A percentile compares a stretch with the other conserved stretches of the same genome.
phyloP scores from a whole-genome alignment of 345 rosid genomes.

The Euclidium syriacum region DNA sequence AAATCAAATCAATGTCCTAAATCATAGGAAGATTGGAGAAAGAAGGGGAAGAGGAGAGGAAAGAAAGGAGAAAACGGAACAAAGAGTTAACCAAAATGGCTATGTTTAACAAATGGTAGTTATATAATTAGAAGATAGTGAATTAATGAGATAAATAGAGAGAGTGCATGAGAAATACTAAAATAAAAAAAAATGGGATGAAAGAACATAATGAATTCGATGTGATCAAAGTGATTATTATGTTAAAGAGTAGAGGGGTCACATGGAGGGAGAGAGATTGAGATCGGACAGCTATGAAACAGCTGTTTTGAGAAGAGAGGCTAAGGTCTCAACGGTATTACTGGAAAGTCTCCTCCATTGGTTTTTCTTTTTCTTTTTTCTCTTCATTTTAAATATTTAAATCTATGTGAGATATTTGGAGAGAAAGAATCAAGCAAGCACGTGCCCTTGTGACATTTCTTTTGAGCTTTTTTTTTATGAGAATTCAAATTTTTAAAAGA shows the following conservation, averaged over 20 bases:
- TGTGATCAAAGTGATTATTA: constrained; percentile 23
- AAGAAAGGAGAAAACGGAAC: constrained; percentile 20
- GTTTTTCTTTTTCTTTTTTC: too few species aligned
- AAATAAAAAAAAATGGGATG: not conserved
- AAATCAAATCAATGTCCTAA: constrained; percentile 14
- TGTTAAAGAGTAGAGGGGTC: constrained; percentile 53
- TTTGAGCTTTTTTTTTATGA: too few species aligned
- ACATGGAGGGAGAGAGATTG: constrained; percentile 25
- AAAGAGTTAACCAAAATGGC: constrained; percentile 25
- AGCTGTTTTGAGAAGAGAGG: constrained; percentile 58
- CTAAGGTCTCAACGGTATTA: constrained; percentile 62
- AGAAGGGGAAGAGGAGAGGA: constrained; percentile 9
- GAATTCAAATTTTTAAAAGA: too few species aligned
- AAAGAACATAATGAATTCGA: constrained; percentile 9
- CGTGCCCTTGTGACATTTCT: constrained; percentile 6
- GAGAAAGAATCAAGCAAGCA: constrained; percentile 28
- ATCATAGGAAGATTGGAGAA: constrained; percentile 17
- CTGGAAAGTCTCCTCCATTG: constrained; percentile 58
- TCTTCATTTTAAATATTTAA: too few species aligned
- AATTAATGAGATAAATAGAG: not conserved
- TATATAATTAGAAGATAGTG: constrained; percentile 12
- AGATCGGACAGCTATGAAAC: constrained; percentile 66
- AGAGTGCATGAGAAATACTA: not conserved
- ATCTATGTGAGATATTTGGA: constrained; percentile 19
- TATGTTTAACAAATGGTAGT: constrained; percentile 29